Conservation (phyloP, 2,329 filamentous ascomycete species). For the Colletotrichum somersetense region DNA sequence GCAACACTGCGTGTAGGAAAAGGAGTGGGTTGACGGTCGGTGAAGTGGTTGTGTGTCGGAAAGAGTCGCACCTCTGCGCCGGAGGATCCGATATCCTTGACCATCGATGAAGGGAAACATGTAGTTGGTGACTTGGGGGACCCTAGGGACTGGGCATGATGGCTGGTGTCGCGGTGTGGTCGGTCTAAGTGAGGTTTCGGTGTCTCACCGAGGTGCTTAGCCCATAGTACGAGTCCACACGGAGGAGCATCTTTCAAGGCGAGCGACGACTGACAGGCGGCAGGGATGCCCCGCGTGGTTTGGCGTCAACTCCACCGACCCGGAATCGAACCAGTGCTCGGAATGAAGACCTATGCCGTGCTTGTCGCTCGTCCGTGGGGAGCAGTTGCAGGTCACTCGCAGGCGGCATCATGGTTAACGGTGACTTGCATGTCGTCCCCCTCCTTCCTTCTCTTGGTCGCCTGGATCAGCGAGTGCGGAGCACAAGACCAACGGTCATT, state of each 20-base stretch:
- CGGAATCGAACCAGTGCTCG: neutral
- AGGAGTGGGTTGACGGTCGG: constrained; percentile 1
- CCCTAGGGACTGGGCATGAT: constrained; percentile 8
- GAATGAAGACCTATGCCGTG: neutral
- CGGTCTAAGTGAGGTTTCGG: constrained; percentile 2
- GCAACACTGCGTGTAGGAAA: constrained; percentile 6
- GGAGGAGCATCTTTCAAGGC: constrained; percentile 2
- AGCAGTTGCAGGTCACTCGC: constrained; percentile 26
- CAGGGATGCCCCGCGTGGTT: neutral
- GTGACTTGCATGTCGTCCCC: constrained; percentile 27
- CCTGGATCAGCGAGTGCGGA: neutral
- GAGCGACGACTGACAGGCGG: neutral
- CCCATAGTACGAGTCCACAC: neutral
- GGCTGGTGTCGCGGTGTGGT: neutral
- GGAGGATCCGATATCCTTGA: constrained; percentile 21
- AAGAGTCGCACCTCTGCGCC: constrained; percentile 18
- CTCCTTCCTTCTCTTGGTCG: constrained; percentile 4
- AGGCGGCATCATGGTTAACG: constrained; percentile 17
- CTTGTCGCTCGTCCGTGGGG: constrained; percentile 10
- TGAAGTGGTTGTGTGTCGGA: constrained; percentile 10
- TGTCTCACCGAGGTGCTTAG: constrained; percentile 20
- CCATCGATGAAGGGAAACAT: neutral
- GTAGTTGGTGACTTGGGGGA: constrained; percentile 1
- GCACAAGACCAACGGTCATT: constrained; percentile 8
- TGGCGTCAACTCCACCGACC: constrained; percentile 1